These are phyloP conservation scores for Chlamydomonas reinhardtii DNA, from an alignment of 163 green algal species.

Conservation along the genomic window DNA sequence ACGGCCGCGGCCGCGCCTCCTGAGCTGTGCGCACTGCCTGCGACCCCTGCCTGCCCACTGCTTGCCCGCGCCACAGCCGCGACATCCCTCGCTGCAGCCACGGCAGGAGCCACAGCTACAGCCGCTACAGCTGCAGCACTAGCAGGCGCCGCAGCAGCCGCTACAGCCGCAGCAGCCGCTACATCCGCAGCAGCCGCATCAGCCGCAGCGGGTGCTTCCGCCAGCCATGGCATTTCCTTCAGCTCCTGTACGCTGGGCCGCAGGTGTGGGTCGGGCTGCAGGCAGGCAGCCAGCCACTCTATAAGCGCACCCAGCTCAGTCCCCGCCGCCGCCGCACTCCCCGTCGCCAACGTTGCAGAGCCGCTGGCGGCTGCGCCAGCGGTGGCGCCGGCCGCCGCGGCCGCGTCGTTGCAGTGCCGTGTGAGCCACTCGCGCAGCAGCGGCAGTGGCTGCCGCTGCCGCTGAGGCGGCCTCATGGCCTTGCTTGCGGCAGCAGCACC, in stretches of 20 bases:
- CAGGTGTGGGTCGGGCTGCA: background rate
- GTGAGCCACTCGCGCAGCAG: background rate
- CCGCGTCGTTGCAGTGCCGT: background rate
- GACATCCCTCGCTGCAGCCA: no score
- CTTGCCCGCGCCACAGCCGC: no score
- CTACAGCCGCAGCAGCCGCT: no score
- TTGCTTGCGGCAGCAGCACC: no score
- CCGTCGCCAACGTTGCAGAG: background rate
- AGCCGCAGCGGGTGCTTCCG: background rate
- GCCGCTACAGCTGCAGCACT: background rate
- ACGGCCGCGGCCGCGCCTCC: no score
- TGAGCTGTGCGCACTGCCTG: no score
- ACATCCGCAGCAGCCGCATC: background rate
- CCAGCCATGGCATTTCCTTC: constrained; percentile 20
- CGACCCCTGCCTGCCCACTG: background rate
- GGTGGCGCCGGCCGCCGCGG: background rate
- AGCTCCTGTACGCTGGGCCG: background rate
- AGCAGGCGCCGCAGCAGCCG: background rate
- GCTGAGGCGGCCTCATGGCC: no score
- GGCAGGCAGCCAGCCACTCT: constrained; percentile 5
- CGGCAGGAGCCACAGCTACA: no score
- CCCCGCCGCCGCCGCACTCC: background rate
- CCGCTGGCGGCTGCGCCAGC: no score
- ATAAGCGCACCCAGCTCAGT: background rate
- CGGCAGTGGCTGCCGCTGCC: no score